phyloP scores from a whole-genome alignment of 495 filamentous ascomycete genomes.

The Annulohypoxylon stygium region DNA sequence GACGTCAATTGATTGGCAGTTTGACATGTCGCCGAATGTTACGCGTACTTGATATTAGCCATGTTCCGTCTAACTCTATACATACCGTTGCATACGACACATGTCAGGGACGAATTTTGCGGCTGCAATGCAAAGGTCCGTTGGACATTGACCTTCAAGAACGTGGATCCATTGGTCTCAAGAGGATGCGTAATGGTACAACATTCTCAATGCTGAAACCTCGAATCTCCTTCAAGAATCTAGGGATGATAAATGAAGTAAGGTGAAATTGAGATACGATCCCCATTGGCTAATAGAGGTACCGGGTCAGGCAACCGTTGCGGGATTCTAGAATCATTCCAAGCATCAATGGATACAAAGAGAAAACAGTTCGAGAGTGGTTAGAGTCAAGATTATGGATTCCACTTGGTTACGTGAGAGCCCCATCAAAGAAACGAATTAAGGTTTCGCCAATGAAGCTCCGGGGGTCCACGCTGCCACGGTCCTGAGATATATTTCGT shows the following conservation, averaged over 20 bases:
- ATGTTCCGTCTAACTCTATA: slow-evolving; percentile 11
- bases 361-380: not conserved
- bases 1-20: not conserved
- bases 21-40: slow-evolving; percentile 13
- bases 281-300: not conserved
- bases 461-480: not conserved
- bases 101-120: slow-evolving; percentile 28
- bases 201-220: not conserved
- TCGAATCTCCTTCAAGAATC: not conserved
- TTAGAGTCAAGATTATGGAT: not conserved
- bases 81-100: slow-evolving; percentile 1
- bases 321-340: slow-evolving; percentile 7
- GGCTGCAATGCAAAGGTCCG: slow-evolving; percentile 27
- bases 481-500: not conserved
- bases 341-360: not conserved
- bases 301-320: not conserved
- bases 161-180: not conserved
- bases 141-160: slow-evolving; percentile 22
- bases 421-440: not conserved
- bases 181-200: not conserved
- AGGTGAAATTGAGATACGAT: not conserved
- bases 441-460: slow-evolving; percentile 5
- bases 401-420: not conserved
- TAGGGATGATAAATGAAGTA: not conserved
- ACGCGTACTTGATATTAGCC: slow-evolving; percentile 8